Conservation (phyloP, 805 yeast genomes). For the Cyberlindnera misumaiensis region DNA sequence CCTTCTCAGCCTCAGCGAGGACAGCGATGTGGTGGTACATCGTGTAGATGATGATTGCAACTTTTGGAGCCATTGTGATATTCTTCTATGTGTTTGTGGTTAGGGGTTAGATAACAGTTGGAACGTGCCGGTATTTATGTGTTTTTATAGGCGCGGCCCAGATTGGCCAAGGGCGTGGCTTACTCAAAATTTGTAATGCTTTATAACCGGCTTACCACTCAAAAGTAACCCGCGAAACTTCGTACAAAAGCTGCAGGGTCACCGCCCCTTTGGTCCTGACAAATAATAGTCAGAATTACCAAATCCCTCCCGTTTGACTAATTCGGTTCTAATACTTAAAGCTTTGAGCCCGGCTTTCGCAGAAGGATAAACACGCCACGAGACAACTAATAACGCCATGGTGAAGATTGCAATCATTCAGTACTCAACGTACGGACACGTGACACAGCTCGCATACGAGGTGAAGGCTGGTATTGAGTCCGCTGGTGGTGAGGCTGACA, state of each 20-base stretch:
- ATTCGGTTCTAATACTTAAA: too few relatives aligned
- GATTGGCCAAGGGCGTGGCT: too few relatives aligned
- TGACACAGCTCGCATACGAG: constrained; percentile 59
- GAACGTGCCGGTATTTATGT: too few relatives aligned
- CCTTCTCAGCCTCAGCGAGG: constrained; percentile 61
- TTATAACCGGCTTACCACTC: too few relatives aligned
- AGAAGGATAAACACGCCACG: background rate
- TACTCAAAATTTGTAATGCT: too few relatives aligned
- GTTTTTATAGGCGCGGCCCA: too few relatives aligned
- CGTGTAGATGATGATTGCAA: constrained; percentile 64
- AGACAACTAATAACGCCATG: constrained; percentile 2
- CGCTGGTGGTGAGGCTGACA: constrained; percentile 62
- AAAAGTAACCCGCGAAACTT: too few relatives aligned
- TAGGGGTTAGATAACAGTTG: too few relatives aligned
- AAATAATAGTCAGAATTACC: too few relatives aligned
- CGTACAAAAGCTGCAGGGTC: too few relatives aligned
- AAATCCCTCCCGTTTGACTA: too few relatives aligned
- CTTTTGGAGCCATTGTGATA: constrained; percentile 29
- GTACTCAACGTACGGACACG: constrained; percentile 78
- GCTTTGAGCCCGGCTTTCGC: background rate
- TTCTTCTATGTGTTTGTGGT: background rate
- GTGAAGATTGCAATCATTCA: constrained; percentile 30
- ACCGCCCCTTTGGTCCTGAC: too few relatives aligned
- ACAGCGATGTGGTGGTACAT: constrained; percentile 70
- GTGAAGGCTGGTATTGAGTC: constrained; percentile 61